Evolutionary conservation across 1,139 yeast genomes (phyloP).

Genomic region (Diutina mesorugosa): DNA sequence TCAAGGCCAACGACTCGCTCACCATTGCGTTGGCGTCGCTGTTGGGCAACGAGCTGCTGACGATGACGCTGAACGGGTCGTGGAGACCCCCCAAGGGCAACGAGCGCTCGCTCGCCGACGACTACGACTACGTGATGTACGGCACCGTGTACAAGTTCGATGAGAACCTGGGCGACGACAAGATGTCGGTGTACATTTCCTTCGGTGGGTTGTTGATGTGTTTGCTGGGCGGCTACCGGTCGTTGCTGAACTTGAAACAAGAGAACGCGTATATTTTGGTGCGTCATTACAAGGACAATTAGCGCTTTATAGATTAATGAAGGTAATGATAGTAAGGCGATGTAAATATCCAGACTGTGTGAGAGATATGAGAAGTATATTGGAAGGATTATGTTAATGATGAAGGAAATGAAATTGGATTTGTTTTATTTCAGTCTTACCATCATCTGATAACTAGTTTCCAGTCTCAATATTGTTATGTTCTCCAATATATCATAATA

Average conservation of each 20-base stretch:
- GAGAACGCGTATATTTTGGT: conserved; percentile 86
- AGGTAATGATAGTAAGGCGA: background rate
- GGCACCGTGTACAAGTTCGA: conserved; percentile 97
- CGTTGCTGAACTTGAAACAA: conserved; percentile 79
- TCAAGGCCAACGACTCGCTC: conserved; percentile 61
- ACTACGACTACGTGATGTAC: conserved; percentile 95
- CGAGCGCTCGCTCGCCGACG: conserved; percentile 84
- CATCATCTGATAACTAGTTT: background rate
- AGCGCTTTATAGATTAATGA: conserved; percentile 4
- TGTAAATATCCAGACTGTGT: background rate
- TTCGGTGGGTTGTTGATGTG: conserved; percentile 94
- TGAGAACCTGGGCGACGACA: conserved; percentile 63
- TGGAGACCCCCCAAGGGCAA: conserved; percentile 90
- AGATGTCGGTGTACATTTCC: conserved; percentile 81
- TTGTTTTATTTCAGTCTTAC: background rate
- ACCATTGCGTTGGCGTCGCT: conserved; percentile 84
- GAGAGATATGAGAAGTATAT: no score
- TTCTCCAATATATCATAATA: no score
- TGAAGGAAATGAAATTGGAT: no score
- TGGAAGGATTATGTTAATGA: background rate
- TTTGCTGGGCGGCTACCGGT: conserved; percentile 89
- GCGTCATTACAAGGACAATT: conserved; percentile 49
- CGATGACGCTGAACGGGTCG: conserved; percentile 49
- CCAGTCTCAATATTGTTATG: no score
- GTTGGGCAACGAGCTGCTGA: conserved; percentile 46